phyloP scores from a whole-genome alignment of 805 yeast genomes.

The Jamesozyma lodderae region DNA sequence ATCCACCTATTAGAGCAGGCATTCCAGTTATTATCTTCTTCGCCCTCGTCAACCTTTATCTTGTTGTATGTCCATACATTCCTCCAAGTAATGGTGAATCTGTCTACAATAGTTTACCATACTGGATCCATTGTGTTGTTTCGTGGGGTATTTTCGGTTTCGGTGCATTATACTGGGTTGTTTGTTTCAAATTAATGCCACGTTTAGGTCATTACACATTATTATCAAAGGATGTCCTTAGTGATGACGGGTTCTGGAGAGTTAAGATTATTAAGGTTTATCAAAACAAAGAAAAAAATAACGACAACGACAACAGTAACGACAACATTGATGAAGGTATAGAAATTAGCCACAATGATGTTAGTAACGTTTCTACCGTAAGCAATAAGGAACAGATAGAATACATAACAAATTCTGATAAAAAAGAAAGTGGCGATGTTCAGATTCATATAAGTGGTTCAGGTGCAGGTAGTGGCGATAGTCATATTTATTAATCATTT shows the following conservation, averaged over 20 bases:
- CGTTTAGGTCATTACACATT: slow-evolving; percentile 42
- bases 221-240: slow-evolving; percentile 44
- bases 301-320: slow-evolving; percentile 3
- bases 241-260: slow-evolving; percentile 68
- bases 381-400: slow-evolving; percentile 5
- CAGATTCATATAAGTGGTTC: slow-evolving; percentile 1
- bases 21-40: slow-evolving; percentile 57
- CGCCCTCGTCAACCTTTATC: slow-evolving; percentile 53
- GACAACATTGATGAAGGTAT: slow-evolving; percentile 5
- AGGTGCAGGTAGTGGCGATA: too few species aligned
- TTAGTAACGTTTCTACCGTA: not conserved
- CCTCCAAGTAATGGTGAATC: slow-evolving; percentile 61
- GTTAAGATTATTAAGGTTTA: slow-evolving; percentile 36
- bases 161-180: slow-evolving; percentile 58
- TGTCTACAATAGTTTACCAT: slow-evolving; percentile 64
- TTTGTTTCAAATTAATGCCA: slow-evolving; percentile 56
- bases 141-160: slow-evolving; percentile 65
- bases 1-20: slow-evolving; percentile 62
- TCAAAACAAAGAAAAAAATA: slow-evolving; percentile 5
- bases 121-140: slow-evolving; percentile 74
- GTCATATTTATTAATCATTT: too few species aligned
- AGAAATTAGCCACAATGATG: too few species aligned
- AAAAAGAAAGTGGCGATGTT: not conserved
- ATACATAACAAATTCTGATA: slow-evolving; percentile 5
- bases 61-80: slow-evolving; percentile 69